phyloP scores from a whole-genome alignment of 192 early-diverging fungal species.

The Podochytrium sp. region DNA sequence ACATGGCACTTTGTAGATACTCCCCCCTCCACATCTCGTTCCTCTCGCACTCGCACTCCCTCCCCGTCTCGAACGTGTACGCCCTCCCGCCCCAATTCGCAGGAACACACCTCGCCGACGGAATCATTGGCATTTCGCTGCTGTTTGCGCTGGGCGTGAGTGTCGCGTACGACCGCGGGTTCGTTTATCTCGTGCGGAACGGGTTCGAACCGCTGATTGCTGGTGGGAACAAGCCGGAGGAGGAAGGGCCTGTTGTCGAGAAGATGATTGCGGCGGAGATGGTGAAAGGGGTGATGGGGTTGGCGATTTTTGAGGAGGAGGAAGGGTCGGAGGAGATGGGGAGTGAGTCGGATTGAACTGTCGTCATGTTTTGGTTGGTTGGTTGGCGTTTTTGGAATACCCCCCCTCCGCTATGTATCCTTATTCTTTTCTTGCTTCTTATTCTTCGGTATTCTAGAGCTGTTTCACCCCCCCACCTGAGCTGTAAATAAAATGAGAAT shows the following conservation, averaged over 20 bases:
- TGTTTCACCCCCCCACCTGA: no score
- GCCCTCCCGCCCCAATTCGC: conserved; percentile 2
- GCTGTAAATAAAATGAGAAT: no score
- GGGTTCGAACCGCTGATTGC: background rate
- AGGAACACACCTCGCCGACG: conserved; percentile 4
- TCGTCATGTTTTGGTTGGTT: background rate
- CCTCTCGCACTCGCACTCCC: conserved; percentile 18
- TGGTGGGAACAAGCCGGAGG: background rate
- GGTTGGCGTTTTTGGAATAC: no score
- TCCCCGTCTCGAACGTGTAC: conserved; percentile 13
- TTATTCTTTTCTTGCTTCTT: no score
- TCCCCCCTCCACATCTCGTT: conserved; percentile 23
- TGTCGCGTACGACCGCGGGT: conserved; percentile 24
- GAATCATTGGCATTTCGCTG: conserved; percentile 15
- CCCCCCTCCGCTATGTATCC: no score
- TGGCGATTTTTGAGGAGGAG: background rate
- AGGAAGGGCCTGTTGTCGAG: background rate
- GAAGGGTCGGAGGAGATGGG: background rate
- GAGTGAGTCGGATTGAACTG: background rate
- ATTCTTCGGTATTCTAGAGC: no score
- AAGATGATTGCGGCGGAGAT: background rate
- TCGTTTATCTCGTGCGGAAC: conserved; percentile 11
- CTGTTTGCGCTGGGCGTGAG: conserved; percentile 11
- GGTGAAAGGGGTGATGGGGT: background rate
- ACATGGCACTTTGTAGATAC: background rate